These are phyloP conservation scores for Rhizopus delemar DNA, from an alignment of 371 early-diverging fungal species.

Conservation along the genomic window DNA sequence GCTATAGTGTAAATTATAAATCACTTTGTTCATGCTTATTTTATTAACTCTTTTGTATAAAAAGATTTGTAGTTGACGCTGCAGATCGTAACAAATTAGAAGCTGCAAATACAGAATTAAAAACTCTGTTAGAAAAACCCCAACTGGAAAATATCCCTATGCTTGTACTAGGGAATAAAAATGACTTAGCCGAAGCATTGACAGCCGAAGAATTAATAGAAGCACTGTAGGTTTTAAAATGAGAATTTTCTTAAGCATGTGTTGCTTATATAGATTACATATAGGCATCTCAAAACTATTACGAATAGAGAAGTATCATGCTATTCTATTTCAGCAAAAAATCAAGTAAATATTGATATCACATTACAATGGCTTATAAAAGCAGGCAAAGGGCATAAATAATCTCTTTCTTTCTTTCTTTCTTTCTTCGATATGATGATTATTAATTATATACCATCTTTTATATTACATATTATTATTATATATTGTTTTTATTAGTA, in stretches of 20 bases:
- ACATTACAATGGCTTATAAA: conserved; percentile 97
- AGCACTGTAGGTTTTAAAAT: conserved; percentile 61
- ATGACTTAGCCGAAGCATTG: conserved; percentile 90
- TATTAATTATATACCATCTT: conserved; percentile 1
- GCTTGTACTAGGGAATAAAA: conserved; percentile 98
- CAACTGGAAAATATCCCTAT: conserved; percentile 91
- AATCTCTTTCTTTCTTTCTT: conserved; percentile 10
- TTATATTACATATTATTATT: too few relatives aligned
- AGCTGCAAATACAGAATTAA: conserved; percentile 90
- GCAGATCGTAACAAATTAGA: conserved; percentile 92
- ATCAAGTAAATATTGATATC: conserved; percentile 95
- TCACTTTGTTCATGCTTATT: neutral
- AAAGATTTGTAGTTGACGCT: conserved; percentile 92
- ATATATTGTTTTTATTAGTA: neutral
- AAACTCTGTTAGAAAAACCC: conserved; percentile 88
- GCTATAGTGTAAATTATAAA: conserved; percentile 86
- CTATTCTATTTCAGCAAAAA: conserved; percentile 98
- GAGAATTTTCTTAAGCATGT: neutral
- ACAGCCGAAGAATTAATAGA: conserved; percentile 93
- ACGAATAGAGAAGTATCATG: conserved; percentile 96
- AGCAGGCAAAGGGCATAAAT: conserved; percentile 69
- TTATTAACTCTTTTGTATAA: neutral
- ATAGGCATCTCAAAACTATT: conserved; percentile 83
- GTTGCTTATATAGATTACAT: neutral
- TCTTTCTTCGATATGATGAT: neutral